phyloP scores from a whole-genome alignment of 2,329 filamentous ascomycete species.

The Colletotrichum agaves region DNA sequence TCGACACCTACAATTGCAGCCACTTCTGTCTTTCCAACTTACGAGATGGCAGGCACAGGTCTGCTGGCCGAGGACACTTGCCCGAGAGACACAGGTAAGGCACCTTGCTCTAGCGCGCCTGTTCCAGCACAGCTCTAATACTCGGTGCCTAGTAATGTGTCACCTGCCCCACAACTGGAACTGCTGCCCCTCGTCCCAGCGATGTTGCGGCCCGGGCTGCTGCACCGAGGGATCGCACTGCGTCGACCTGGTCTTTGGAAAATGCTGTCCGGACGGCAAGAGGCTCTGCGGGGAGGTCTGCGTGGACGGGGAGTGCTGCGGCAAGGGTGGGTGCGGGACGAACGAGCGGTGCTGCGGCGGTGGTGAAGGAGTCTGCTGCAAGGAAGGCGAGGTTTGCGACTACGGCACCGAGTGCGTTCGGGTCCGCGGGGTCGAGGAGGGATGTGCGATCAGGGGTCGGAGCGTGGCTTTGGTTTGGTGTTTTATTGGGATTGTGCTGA shows the following conservation, averaged over 20 bases:
- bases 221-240: constrained; percentile 17
- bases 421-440: background rate
- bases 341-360: constrained; percentile 13
- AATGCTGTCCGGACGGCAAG: constrained; percentile 19
- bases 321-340: background rate
- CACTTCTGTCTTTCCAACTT: background rate
- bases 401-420: constrained; percentile 6
- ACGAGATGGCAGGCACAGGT: background rate
- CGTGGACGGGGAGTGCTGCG: constrained; percentile 26
- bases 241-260: constrained; percentile 25
- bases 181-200: constrained; percentile 15
- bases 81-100: constrained; percentile 7
- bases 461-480: background rate
- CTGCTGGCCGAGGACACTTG: background rate
- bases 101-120: background rate
- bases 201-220: constrained; percentile 31
- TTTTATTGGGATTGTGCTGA: background rate
- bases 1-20: background rate
- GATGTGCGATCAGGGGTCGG: background rate
- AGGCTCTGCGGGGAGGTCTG: constrained; percentile 18
- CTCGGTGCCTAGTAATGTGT: constrained; percentile 8
- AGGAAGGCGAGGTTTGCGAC: constrained; percentile 5
- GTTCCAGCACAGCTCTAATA: background rate
- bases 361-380: constrained; percentile 3
- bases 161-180: constrained; percentile 35